Evolutionary conservation across 164 flowering plant species (phyloP), one percentile per base, ranked within the genome.

Genomic region (Kingdonia uniflora): DNA sequence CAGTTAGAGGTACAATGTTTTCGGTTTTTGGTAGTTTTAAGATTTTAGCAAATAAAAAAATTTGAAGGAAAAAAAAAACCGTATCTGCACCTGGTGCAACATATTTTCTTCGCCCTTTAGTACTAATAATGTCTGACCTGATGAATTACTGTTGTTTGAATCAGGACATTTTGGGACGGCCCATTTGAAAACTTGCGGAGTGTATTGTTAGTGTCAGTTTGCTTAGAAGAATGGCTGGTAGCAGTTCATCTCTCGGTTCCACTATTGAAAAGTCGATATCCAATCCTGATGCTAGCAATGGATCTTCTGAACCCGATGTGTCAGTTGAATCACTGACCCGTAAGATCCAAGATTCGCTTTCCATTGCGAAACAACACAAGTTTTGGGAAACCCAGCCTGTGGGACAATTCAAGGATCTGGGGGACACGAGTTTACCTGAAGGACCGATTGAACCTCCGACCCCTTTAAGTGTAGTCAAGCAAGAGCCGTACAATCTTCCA

Each of bases 331-430:
- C 58, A 1, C 48, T 74, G 13, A 60, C 76, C 0, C 50, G 52
- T 49, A 72, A 62, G 59, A 71, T 72, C 43, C 81, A 76, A 43
- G 76, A 76, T 8, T 63, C 78, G 1, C 71, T 52, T 39, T 52
- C 78, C 13, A 42, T 75, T 10, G 68, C 68, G 5, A 70, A 70
- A 59, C 64, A 58, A 23, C 79, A 77, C 38, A 70, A 70, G 66
- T 77, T 77, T 52, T 77, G 82, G 82, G 79, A 77, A 52, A 72
- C 77, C 51, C 81, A 77, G 42, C 81, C 79, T 29, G 79, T 77
- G 23, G 77, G 79, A 33, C 81, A 72, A 49, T 77, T 67, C 52
- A 77, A 72, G 56, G 79, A 74, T 69, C 53, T 74, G 6, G 81
- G 77, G 0, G 74, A 77, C 49, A 8, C 65, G 14, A 75, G 71